Evolutionary conservation across 2,329 filamentous ascomycete genomes (phyloP).

Genomic region (Fusarium tupiense): DNA sequence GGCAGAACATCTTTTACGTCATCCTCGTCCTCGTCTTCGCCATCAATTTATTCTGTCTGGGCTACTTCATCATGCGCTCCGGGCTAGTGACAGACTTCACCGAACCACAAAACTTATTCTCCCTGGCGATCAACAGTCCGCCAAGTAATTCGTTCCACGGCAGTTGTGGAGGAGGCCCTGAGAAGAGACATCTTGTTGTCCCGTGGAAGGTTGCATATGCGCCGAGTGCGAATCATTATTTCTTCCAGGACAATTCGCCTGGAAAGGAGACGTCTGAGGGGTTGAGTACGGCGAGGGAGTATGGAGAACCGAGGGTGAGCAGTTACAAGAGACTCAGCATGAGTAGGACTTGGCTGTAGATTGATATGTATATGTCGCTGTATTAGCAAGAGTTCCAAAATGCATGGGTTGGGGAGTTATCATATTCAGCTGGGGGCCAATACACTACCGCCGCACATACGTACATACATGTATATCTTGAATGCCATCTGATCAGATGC

Average conservation of each 20-base stretch:
- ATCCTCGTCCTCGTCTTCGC: conserved; percentile 72
- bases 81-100: conserved; percentile 81
- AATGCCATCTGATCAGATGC: accelerated
- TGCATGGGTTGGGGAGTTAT: conserved; percentile 4
- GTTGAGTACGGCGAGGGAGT: conserved; percentile 42
- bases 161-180: conserved; percentile 52
- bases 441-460: neutral
- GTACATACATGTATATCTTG: neutral
- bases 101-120: conserved; percentile 80
- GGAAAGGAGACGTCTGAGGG: conserved; percentile 49
- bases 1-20: conserved; percentile 74
- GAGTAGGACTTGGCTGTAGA: conserved; percentile 41
- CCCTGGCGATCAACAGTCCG: conserved; percentile 71
- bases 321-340: conserved; percentile 46
- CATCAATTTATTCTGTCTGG: conserved; percentile 72
- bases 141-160: conserved; percentile 51
- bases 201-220: conserved; percentile 56
- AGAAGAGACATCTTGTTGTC: conserved; percentile 49
- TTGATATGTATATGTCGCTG: neutral
- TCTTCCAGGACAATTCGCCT: conserved; percentile 52
- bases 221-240: conserved; percentile 53
- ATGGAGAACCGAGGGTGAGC: conserved; percentile 9
- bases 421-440: neutral
- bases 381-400: neutral
- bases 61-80: conserved; percentile 64